Percentiles rank a stretch among this genome's conserved stretches.
Evolutionary conservation across 495 filamentous ascomycete species (phyloP).

Genomic region (Penicillium angulare): DNA sequence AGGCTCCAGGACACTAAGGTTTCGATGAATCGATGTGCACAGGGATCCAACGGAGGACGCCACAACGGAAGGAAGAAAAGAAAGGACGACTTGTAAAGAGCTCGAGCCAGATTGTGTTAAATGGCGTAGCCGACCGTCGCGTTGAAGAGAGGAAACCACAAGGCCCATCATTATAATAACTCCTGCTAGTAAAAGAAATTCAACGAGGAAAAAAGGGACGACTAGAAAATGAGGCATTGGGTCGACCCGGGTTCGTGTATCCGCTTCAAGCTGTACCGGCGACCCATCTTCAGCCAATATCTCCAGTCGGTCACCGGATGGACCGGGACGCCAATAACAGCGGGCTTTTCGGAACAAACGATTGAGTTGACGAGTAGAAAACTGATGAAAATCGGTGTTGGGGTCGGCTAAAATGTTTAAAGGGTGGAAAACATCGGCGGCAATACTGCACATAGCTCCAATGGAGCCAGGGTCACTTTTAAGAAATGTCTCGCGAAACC

Average conservation of each 20-base stretch:
- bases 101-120: conserved; percentile 38
- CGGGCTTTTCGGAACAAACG: conserved; percentile 31
- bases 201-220: conserved; percentile 41
- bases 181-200: conserved; percentile 34
- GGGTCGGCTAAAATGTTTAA: conserved; percentile 33
- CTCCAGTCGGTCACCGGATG: conserved; percentile 31
- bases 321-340: conserved; percentile 34
- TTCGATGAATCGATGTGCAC: conserved; percentile 41
- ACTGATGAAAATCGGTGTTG: conserved; percentile 34
- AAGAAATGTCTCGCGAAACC: conserved; percentile 32
- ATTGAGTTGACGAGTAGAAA: conserved; percentile 38
- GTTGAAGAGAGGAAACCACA: conserved; percentile 29
- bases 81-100: conserved; percentile 35
- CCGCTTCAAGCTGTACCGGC: conserved; percentile 24
- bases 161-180: conserved; percentile 38
- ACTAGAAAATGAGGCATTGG: conserved; percentile 42
- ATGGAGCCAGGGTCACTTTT: conserved; percentile 42
- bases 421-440: conserved; percentile 35
- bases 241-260: conserved; percentile 27
- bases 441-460: conserved; percentile 43
- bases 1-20: conserved; percentile 41
- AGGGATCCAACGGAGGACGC: conserved; percentile 37
- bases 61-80: conserved; percentile 38
- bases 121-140: conserved; percentile 34
- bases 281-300: conserved; percentile 37